Evolutionary conservation across 257 asterid species (phyloP), one percentile per base, ranked within the genome.

Genomic region (Solanum infundibuliforme): DNA sequence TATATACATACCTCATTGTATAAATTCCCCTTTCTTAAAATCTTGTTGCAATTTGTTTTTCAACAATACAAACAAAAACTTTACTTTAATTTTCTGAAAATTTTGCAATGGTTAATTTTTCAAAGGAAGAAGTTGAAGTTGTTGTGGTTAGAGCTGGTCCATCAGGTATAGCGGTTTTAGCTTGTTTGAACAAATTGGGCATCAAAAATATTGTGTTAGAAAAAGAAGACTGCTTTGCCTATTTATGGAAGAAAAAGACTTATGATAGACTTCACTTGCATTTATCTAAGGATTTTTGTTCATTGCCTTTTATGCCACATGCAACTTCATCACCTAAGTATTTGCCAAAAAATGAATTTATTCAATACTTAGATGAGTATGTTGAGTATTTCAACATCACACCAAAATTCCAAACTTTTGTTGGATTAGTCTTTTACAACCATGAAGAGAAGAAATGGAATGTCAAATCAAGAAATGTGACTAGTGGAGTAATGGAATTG

Each of bases 211-310:
- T 93, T 34, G 90, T 95, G 35, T 46, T 95, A 2, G 98, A 94
- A 46, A 93, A 36, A 79, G 95, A 95, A 83, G 92, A 93, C 8
- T 91, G 94, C 6, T 86, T 43, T 43, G 98, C 93, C 31, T 93
- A 93, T 7, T 89, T 94, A 1, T 94, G 96, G 96, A 91, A 89
- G 7, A 91, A 91, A n/a, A 43, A 89, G 11, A 88, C 94, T n/a
- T 95, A 95, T 58, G 96, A 91, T 20, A 85, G 95, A 7, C 66
- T 93, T 8, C 90, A 92, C 52, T 96, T 95, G 46, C 96, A 94
- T 71, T 46, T 94, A n/a, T 92, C 94, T 2, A 94, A 93, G 82
- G 85, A 92, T 14, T 91, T 90, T 36, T 93, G 95, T 36, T 83
- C 91, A 41, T 41, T 41, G 48, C 48, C 48, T 41, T 11, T 41